Evolutionary conservation across 2,329 filamentous ascomycete genomes (phyloP).

Genomic region (Hypomyces perniciosus): DNA sequence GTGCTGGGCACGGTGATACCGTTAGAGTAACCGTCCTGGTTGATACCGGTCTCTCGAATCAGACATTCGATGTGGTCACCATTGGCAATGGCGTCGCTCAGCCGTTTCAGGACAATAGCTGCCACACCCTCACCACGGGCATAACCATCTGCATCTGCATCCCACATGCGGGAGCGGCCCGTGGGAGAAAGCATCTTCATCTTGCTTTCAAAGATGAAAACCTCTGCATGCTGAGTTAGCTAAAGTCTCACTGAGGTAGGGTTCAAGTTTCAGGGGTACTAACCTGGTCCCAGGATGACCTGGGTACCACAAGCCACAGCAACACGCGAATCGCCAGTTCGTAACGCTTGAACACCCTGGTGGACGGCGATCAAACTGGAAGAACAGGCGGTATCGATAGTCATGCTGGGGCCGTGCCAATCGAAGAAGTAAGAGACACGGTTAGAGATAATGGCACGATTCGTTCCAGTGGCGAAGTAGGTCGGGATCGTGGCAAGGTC

Average conservation of each 20-base stretch:
- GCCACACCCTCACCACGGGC: conserved; percentile 5
- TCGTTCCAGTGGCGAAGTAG: conserved; percentile 39
- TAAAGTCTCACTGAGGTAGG: no score
- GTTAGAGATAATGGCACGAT: conserved; percentile 36
- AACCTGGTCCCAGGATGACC: no score
- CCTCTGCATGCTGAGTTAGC: no score
- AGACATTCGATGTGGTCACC: conserved; percentile 7
- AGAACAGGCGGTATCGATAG: conserved; percentile 47
- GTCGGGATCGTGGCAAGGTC: conserved; percentile 25
- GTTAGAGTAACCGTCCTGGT: conserved; percentile 2
- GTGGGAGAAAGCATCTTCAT: conserved; percentile 32
- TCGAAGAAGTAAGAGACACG: conserved; percentile 44
- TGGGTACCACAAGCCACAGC: no score
- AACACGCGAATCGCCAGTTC: conserved; percentile 16
- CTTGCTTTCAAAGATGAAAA: conserved; percentile 4
- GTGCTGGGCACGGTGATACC: conserved; percentile 2
- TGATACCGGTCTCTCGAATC: conserved; percentile 2
- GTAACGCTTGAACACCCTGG: conserved; percentile 25
- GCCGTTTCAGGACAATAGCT: conserved; percentile 1
- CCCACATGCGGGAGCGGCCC: conserved; percentile 26
- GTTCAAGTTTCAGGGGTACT: no score
- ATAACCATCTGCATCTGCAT: conserved; percentile 3
- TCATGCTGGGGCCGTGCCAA: conserved; percentile 40
- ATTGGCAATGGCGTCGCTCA: conserved; percentile 3
- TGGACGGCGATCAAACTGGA: conserved; percentile 41